Evolutionary conservation across 768 basidiomycete genomes (phyloP), one percentile per base, ranked within the genome.

Genomic region (Paxillus involutus): DNA sequence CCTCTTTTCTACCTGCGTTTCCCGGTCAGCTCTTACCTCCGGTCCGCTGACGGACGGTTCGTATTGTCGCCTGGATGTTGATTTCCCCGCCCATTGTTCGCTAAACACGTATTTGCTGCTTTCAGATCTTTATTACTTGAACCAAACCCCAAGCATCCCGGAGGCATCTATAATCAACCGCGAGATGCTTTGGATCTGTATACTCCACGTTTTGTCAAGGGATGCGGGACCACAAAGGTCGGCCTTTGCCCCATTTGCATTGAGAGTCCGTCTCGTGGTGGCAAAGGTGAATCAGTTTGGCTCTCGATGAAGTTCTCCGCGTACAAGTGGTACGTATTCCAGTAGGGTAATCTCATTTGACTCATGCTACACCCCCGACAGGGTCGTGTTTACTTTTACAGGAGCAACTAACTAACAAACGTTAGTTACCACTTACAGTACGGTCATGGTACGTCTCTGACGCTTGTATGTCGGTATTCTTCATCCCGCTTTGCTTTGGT

Each of bases 361-460:
- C 56, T 58, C 17, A 58, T 44, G 10, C 52, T n/a, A 40, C 6
- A 11, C 21, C 39, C 46, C 17, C 40, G 21, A 57, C 47, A 71
- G 68, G 56, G 69, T 59, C 44, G 37, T 24, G 14, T 51, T 46
- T 41, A 42, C 43, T 35, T 24, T 45, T 8, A 33, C 29, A 35
- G 49, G 48, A 13, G 19, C 48, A 35, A 17, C 52, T 64, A 49
- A 56, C 42, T 33, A 41, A n/a, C 10, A 11, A 44, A 32, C 37
- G 32, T 32, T 44, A 91, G 89, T 66, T 91, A 91, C 61, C 90
- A 92, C 63, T 81, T 92, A 83, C 89, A 91, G 62, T 89, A 89
- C 56, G 76, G 79, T 3, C 89, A 91, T 63, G 89, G 89, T 88
- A 73, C 6, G 73, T 61, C 13, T 30, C 8, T 33, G 24, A 11